Conservation (phyloP, 2,329 filamentous ascomycete species). For the Fusarium torreyae region DNA sequence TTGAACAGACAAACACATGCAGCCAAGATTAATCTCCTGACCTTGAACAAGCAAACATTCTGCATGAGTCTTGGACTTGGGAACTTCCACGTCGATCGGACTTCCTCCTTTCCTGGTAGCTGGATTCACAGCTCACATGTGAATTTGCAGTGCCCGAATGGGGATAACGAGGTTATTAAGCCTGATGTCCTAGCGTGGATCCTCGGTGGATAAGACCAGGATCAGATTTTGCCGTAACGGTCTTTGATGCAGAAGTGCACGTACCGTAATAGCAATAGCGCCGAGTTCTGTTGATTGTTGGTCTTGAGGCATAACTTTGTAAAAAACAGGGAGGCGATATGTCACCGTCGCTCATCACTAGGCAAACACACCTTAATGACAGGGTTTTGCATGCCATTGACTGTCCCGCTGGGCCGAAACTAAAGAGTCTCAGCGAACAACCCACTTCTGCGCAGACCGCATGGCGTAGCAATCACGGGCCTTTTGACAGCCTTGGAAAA, state of each 20-base stretch:
- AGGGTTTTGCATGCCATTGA: not conserved
- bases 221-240: conserved; percentile 4
- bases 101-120: too few species aligned
- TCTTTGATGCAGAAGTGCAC: not conserved
- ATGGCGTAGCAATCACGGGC: conserved; percentile 21
- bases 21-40: not conserved
- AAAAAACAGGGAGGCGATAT: not conserved
- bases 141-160: too few species aligned
- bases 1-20: too few species aligned
- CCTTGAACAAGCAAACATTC: not conserved
- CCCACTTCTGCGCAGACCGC: not conserved
- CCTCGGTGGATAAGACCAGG: conserved; percentile 5
- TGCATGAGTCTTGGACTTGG: too few species aligned
- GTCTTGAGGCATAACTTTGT: not conserved
- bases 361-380: not conserved
- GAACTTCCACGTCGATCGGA: too few species aligned
- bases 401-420: not conserved
- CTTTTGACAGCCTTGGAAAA: conserved; percentile 14
- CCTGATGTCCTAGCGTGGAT: not conserved
- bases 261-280: not conserved
- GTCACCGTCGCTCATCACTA: not conserved
- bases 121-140: too few species aligned
- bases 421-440: not conserved
- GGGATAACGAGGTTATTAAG: too few species aligned
- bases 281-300: not conserved